These are phyloP conservation scores for Lasiosphaeria ovina DNA, from an alignment of 495 filamentous ascomycete genomes.

Conservation along the genomic window DNA sequence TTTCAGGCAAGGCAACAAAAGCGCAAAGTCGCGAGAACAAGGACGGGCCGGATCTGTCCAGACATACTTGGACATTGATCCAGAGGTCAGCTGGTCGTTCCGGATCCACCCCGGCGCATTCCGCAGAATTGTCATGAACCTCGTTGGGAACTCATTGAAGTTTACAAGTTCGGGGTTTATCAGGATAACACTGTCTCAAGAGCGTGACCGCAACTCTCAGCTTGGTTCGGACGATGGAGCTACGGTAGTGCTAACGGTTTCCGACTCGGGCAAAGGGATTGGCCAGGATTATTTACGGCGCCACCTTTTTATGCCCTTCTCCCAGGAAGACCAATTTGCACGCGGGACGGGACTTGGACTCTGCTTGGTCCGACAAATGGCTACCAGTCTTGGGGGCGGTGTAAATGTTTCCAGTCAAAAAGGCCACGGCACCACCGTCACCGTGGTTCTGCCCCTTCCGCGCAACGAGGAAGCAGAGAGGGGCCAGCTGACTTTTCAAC, in stretches of 20 bases:
- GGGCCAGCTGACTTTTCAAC: constrained; percentile 21
- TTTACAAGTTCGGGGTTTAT: constrained; percentile 69
- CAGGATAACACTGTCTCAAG: constrained; percentile 54
- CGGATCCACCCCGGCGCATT: constrained; percentile 69
- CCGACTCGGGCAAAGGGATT: constrained; percentile 68
- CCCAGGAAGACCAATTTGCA: constrained; percentile 64
- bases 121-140: constrained; percentile 73
- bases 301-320: constrained; percentile 64
- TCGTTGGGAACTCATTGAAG: constrained; percentile 81
- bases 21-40: too few relatives aligned
- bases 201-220: constrained; percentile 30
- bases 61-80: constrained; percentile 63
- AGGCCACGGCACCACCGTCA: constrained; percentile 59
- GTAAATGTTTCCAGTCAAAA: constrained; percentile 58
- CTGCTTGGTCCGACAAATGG: constrained; percentile 63
- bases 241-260: constrained; percentile 46
- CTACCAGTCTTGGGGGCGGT: constrained; percentile 56
- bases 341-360: constrained; percentile 68
- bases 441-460: constrained; percentile 48
- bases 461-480: constrained; percentile 17
- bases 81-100: constrained; percentile 58
- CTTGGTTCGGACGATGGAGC: constrained; percentile 5
- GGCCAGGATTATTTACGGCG: constrained; percentile 62
- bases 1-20: not conserved
- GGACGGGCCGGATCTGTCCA: constrained; percentile 35